Evolutionary conservation across 371 early-diverging fungal genomes (phyloP), one percentile per base, ranked within the genome.

Genomic region (Catenaria anguillulae): DNA sequence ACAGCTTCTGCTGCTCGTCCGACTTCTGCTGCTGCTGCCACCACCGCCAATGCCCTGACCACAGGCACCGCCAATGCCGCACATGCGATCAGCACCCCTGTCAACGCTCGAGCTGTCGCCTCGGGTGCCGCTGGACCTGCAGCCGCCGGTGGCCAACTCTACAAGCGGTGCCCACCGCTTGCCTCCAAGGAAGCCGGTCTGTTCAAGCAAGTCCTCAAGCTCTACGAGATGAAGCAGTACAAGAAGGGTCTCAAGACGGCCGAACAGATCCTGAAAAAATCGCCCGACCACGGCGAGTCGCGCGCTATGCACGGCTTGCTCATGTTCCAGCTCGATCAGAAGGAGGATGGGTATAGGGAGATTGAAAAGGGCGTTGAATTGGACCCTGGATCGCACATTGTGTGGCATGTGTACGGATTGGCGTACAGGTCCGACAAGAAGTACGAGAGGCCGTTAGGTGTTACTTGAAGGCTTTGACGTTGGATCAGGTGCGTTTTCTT

Each of bases 391-490:
- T 89, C 88, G 70, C 88, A 86, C 72, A 85, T 92, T 65, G 89
- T 89, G 71, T 97, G 98, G 98, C 97, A 97, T 68, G 90, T 96
- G 17, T 90, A 83, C 67, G 98, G 98, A 36, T 73, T 97, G 43
- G 70, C 93, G 65, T 79, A 94, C 67, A 86, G 96, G 46, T 78
- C 80, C 29, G 96, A 95, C 71, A 87, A 86, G 71, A 92, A 96
- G 71, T 95, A 91, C 68, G 89, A 82, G 56, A 96, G 72, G 93
- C 95, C 2, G 74, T 87, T 52, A 90, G 88, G 71, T 92, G 94
- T 70, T 97, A 94, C 72, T 74, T 80, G 15, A 80, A 90, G 55
- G 92, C 98, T 21, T 75, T 93, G 52, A 88, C 84, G 65, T 83
- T 79, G 62, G 93, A 97, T 74, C 87, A 88, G 79, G 84, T 80